Percentiles rank a stretch among this genome's conserved stretches.
phyloP scores from a whole-genome alignment of 345 rosid species.

The Eucalyptus albens region DNA sequence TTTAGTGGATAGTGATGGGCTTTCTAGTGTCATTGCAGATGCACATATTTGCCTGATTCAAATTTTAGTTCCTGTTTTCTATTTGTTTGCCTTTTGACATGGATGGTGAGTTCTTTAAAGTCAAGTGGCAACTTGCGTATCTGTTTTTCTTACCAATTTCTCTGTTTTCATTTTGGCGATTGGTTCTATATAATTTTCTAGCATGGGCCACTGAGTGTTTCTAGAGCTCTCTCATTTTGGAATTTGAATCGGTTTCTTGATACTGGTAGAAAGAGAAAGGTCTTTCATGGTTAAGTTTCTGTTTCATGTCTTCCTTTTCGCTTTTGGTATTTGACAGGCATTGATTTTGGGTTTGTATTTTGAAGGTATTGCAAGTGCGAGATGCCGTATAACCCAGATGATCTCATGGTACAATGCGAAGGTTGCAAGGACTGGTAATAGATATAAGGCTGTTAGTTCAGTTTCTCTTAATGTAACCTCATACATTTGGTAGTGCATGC shows the following conservation, averaged over 20 bases:
- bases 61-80: not conserved
- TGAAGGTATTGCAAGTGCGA: slow-evolving; percentile 87
- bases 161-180: not conserved
- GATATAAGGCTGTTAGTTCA: not conserved
- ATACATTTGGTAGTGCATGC: not conserved
- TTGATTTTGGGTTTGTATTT: not conserved
- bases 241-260: not conserved
- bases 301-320: not conserved
- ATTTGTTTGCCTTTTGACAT: not conserved
- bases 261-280: not conserved
- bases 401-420: slow-evolving; percentile 87
- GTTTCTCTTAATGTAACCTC: not conserved
- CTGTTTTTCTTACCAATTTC: not conserved
- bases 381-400: slow-evolving; percentile 94
- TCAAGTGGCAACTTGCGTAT: not conserved
- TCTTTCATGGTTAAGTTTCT: not conserved
- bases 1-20: not conserved
- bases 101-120: not conserved
- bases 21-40: not conserved
- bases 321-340: not conserved
- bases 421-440: slow-evolving; percentile 87
- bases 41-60: not conserved
- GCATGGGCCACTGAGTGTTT: not conserved
- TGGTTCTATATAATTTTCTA: not conserved
- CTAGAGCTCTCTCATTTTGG: not conserved